Evolutionary conservation across 345 rosid species (phyloP), one percentile per base, ranked within the genome.

Genomic region (Salix dunnii): DNA sequence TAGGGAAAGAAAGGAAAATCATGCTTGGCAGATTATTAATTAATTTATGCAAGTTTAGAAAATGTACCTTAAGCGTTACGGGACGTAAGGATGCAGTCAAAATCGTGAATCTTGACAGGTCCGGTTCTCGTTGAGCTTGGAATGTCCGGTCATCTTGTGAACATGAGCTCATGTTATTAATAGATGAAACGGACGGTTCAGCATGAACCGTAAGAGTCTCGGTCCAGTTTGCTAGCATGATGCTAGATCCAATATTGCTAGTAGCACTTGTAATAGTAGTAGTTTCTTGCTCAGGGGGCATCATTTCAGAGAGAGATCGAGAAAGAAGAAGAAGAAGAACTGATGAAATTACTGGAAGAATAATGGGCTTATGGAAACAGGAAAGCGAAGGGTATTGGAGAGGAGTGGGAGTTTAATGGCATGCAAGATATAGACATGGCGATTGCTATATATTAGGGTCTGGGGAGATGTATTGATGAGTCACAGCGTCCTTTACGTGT

Each of bases 201-300:
- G 88, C 90, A 23, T 84, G 89, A 69, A 86, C 87, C 33, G 89
- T 84, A 42, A 81, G 68, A 58, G 81, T 75, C 63, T 86, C 89
- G 43, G 79, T 21, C 76, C 87, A 81, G 79, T 72, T 83, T 13
- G 87, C 11, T 18, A 68, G 74, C 71, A 60, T 66, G 69, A 66
- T 75, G 58, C 61, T 79, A 11, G 79, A 68, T 20, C 46, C 27
- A 3, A 12, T 42, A 38, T 67, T 67, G 6, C 16, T 17, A 74
- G 72, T 64, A 51, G 71, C 75, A 62, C 12, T 33, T 4, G 36
- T 5, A 33, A 33, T 73, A 74, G 67, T 75, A 71, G 51, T 71
- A 49, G 68, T 81, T 28, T 94, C 93, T 84, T 83, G 92, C 80
- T 87, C 85, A 28, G 90, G 97, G 71, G 92, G 91, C 93, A 91